These are phyloP conservation scores for Annulohypoxylon maeteangense DNA, from an alignment of 495 filamentous ascomycete genomes.

Conservation along the genomic window DNA sequence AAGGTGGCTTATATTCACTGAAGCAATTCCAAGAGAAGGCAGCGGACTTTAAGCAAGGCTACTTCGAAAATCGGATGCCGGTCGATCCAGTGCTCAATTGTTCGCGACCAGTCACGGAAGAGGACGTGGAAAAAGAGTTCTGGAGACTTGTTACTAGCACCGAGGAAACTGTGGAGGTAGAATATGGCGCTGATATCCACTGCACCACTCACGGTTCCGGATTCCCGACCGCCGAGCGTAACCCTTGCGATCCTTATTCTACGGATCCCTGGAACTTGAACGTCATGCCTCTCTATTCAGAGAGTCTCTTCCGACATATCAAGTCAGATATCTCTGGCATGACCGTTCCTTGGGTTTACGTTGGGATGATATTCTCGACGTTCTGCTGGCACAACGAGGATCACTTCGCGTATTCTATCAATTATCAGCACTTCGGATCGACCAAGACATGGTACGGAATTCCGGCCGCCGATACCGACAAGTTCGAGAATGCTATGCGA, in stretches of 20 bases:
- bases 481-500: constrained; percentile 94
- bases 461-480: constrained; percentile 89
- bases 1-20: constrained; percentile 95
- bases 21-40: constrained; percentile 97
- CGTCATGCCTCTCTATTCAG: constrained; percentile 86
- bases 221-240: constrained; percentile 93
- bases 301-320: constrained; percentile 95
- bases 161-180: constrained; percentile 95
- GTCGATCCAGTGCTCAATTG: constrained; percentile 86
- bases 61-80: constrained; percentile 91
- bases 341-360: constrained; percentile 99
- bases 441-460: constrained; percentile 99
- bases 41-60: constrained; percentile 89
- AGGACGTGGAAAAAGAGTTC: constrained; percentile 97
- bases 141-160: constrained; percentile 93
- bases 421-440: constrained; percentile 98
- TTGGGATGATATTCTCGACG: constrained; percentile 99
- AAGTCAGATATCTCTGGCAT: constrained; percentile 99
- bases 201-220: constrained; percentile 98
- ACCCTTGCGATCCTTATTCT: constrained; percentile 85
- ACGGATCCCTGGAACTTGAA: constrained; percentile 97
- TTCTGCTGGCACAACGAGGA: constrained; percentile 99
- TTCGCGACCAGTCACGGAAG: constrained; percentile 84
- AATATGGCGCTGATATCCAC: constrained; percentile 98
- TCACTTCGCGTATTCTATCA: constrained; percentile 97